Evolutionary conservation across 2,329 filamentous ascomycete species (phyloP), one percentile per base, ranked within the genome.

Genomic region (Stemphylium vesicarium): DNA sequence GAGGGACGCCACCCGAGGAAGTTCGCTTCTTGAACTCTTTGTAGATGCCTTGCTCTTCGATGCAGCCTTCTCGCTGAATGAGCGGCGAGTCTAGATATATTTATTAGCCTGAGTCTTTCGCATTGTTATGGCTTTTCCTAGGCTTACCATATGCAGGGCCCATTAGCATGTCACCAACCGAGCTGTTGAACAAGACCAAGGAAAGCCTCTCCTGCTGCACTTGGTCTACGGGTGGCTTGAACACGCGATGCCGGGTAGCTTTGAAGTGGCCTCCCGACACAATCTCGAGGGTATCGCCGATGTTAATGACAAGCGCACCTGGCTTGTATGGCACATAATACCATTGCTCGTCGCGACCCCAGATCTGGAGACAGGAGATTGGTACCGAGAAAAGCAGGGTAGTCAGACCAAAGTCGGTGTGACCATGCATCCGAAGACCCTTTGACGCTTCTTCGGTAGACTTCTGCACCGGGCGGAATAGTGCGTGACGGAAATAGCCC

Each of bases 341-440:
- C 66, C 66, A 69, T 39, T 66, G 46, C 53, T 67, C 64, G 22
- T 66, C 57, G 11, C 48, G 53, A 12, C 63, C 66, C 59, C 64
- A 65, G 33, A 67, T 67, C 54, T 69, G 66, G 13, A 67, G 53
- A 32, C 63, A 64, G n/a, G 61, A 62, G 35, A 69, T 65, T 6
- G 66, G 66, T 1, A 66, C 63, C 8, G 59, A 63, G 50, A 69
- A 69, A 1, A 69, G 31, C 3, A 67, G 50, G n/a, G 66, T 67
- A 7, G 63, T 66, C 15, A 65, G 48, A 2, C 66, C 66, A 20
- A 67, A 69, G 46, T 69, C 66, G 1, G 66, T 69, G 49, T 69
- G 66, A 2, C 72, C 72, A 24, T 73, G 66, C 65, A 73, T 73
- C 4, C 70, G 63, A 4, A 75, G 63, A 10, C 66, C 70, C 22